These are phyloP conservation scores for Yamadazyma dendronema DNA, from an alignment of 1,139 yeast genomes.

Conservation along the genomic window DNA sequence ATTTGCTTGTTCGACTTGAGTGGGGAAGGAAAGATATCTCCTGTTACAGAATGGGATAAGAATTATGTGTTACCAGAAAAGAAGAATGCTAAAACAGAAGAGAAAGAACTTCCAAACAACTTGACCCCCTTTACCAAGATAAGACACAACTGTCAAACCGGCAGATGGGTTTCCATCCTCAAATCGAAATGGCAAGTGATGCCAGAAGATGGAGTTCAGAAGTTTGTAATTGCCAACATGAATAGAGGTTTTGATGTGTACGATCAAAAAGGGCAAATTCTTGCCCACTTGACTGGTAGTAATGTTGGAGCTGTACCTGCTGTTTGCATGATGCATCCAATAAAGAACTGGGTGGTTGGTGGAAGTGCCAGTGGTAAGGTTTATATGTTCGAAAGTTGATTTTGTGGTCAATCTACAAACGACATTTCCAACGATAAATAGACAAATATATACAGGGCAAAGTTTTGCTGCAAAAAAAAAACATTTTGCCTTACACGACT, in stretches of 20 bases:
- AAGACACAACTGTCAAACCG: constrained; percentile 90
- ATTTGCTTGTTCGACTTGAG: constrained; percentile 52
- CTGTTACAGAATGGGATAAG: constrained; percentile 28
- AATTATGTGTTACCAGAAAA: constrained; percentile 18
- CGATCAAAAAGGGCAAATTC: constrained; percentile 68
- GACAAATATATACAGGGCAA: neutral
- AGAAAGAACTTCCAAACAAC: constrained; percentile 24
- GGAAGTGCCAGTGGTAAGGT: constrained; percentile 95
- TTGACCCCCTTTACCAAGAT: constrained; percentile 60
- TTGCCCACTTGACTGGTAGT: constrained; percentile 66
- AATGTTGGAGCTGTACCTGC: constrained; percentile 89
- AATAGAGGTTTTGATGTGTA: constrained; percentile 81
- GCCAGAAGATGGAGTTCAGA: constrained; percentile 72
- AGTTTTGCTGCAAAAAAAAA: neutral
- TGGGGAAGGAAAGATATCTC: constrained; percentile 15
- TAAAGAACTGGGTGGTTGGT: constrained; percentile 86
- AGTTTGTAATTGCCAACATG: constrained; percentile 92
- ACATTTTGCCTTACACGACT: too few relatives aligned
- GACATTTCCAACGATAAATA: too few relatives aligned
- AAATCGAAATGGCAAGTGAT: constrained; percentile 78
- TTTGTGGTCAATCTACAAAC: too few relatives aligned
- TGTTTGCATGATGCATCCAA: constrained; percentile 76
- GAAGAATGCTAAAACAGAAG: constrained; percentile 12
- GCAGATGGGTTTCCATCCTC: constrained; percentile 92
- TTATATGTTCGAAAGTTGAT: constrained; percentile 53